Conservation (phyloP, 2,329 filamentous ascomycete genomes). For the Corynespora cassiicola region DNA sequence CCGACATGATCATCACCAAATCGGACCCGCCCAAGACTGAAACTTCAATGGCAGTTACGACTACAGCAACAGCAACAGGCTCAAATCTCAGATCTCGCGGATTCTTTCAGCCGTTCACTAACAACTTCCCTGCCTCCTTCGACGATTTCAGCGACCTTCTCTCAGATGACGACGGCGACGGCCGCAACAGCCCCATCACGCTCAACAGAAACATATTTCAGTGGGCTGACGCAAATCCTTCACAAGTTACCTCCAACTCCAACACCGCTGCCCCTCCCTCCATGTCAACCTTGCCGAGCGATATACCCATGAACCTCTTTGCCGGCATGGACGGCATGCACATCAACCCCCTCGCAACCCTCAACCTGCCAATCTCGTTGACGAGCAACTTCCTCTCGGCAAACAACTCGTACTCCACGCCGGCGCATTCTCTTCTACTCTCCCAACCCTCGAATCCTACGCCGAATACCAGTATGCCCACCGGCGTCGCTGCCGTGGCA, state of each 20-base stretch:
- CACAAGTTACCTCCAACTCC: conserved; percentile 7
- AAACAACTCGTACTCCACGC: conserved; percentile 5
- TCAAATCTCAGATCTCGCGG: conserved; percentile 14
- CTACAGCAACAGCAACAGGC: conserved; percentile 2
- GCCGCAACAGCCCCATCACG: conserved; percentile 35
- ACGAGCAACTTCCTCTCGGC: conserved; percentile 7
- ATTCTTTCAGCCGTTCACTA: conserved; percentile 22
- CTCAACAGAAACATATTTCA: conserved; percentile 47
- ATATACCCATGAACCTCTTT: conserved; percentile 16
- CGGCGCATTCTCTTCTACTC: conserved; percentile 7
- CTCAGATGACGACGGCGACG: conserved; percentile 29
- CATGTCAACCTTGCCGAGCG: too few species aligned
- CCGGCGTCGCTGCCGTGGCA: neutral
- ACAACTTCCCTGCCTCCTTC: conserved; percentile 22
- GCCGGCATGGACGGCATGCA: conserved; percentile 28
- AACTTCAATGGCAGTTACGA: too few species aligned
- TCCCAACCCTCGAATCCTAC: neutral
- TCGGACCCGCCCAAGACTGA: too few species aligned
- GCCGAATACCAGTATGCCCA: neutral
- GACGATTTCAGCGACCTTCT: conserved; percentile 24
- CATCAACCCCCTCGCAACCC: conserved; percentile 37
- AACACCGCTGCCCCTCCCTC: neutral
- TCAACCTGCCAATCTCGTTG: conserved; percentile 28
- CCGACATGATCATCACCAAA: neutral
- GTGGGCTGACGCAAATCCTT: conserved; percentile 44